Evolutionary conservation across 805 yeast genomes (phyloP), one percentile per base, ranked within the genome.

Genomic region (Cyberlindnera petersonii): DNA sequence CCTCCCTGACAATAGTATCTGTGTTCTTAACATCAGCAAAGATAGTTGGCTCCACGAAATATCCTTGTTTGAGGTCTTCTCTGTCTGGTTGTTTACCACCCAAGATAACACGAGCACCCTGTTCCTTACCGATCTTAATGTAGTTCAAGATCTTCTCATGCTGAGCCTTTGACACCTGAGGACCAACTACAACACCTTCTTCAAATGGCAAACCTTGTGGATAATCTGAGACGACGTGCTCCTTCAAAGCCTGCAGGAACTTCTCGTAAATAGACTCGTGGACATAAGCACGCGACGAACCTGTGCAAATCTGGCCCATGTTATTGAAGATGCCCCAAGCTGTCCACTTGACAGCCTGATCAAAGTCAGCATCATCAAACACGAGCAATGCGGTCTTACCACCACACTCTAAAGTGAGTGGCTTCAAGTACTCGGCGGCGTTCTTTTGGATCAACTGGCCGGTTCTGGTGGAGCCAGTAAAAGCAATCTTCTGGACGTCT

Each of bases 261-360:
- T 70, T 63, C 42, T 76, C 79, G 58, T 76, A 74, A 42, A 74
- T 58, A 13, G 67, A 68, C 43, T 74, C 77, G 51, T 77, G 81
- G 42, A 77, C 65, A 49, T 74, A 75, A 33, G 75, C 63, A 61
- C 82, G 69, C 17, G 81, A 75, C 41, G 81, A 77, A 39, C 82
- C 81, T 35, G 80, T 73, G 60, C 83, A 77, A 46, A 77, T 78
- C 61, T 77, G 81, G 47, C 83, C 83, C 53, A 76, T 68, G 62
- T 77, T 77, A 62, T 64, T 69, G 64, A 75, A 75, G 46, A 76
- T 74, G 53, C 80, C 81, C 44, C 66, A 53, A 33, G 68, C 72
- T 4, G 72, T 72, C 74, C 78, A 74, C 47, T 72, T 68, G 23
- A 67, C 64, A 28, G 76, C 74, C 43, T 62, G 63, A 2, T 68